Percentiles rank a stretch among this genome's conserved stretches.
Conservation (phyloP, 192 early-diverging fungal genomes). For the Oehlia diaphana region DNA sequence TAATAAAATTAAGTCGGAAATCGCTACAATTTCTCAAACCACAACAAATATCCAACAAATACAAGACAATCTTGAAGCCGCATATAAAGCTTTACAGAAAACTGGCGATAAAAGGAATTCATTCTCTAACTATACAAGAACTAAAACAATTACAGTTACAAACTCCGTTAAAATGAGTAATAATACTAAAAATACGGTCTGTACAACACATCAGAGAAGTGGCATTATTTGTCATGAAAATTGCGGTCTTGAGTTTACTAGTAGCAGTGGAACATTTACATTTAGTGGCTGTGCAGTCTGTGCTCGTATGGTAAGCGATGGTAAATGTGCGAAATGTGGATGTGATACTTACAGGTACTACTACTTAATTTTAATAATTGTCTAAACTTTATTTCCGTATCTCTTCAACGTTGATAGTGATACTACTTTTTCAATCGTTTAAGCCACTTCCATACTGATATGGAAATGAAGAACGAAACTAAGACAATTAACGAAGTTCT, state of each 20-base stretch:
- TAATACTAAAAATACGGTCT: background rate
- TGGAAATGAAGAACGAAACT: background rate
- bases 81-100: conserved; percentile 4
- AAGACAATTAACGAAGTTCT: conserved; percentile 2
- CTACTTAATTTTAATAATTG: background rate
- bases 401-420: too few species aligned
- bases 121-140: conserved; percentile 16
- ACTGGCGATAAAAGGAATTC: background rate
- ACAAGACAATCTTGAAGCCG: background rate
- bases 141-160: background rate
- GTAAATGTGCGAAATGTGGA: background rate
- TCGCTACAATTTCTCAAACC: background rate
- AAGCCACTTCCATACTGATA: background rate
- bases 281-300: background rate
- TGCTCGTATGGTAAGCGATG: background rate
- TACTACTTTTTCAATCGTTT: background rate
- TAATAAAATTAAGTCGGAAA: background rate
- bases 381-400: background rate
- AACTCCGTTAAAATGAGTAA: background rate
- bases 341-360: background rate
- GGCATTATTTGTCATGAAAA: background rate
- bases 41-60: conserved; percentile 4
- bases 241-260: conserved; percentile 4
- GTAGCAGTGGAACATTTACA: background rate
- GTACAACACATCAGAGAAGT: background rate